These are phyloP conservation scores for Luzula sylvatica DNA, from an alignment of 176 grass and related monocot genomes.

Conservation along the genomic window DNA sequence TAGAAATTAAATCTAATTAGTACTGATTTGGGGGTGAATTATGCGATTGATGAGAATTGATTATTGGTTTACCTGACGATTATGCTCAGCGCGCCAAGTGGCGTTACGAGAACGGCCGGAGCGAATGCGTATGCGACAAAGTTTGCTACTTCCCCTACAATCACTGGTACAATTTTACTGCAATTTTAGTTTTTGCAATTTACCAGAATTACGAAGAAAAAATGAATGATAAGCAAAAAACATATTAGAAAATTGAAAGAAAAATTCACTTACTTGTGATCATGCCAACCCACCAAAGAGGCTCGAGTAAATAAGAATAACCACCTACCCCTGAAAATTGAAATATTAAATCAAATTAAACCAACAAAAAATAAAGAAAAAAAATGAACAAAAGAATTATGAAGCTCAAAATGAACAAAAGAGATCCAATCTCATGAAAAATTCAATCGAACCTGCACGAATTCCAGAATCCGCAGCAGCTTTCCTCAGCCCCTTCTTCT, in stretches of 20 bases:
- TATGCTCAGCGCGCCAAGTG: conserved; percentile 91
- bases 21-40: neutral
- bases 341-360: conserved; percentile 10
- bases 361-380: conserved; percentile 3
- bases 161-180: conserved; percentile 38
- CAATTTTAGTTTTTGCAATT: neutral
- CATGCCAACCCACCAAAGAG: conserved; percentile 97
- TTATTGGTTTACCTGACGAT: conserved; percentile 54
- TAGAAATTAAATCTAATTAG: neutral
- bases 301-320: conserved; percentile 80
- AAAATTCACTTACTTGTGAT: conserved; percentile 64
- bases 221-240: too few species aligned
- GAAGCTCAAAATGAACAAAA: neutral
- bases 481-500: conserved; percentile 87
- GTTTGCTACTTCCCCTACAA: conserved; percentile 86
- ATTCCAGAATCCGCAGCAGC: conserved; percentile 76
- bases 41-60: too few species aligned
- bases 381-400: neutral
- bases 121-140: conserved; percentile 95
- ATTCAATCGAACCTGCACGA: conserved; percentile 45
- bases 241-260: neutral
- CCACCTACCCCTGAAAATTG: conserved; percentile 62
- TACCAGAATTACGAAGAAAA: too few species aligned
- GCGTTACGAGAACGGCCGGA: conserved; percentile 81
- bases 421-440: neutral